Evolutionary conservation across 768 basidiomycete genomes (phyloP), one percentile per base, ranked within the genome.

Genomic region (Exidia glandulosa): DNA sequence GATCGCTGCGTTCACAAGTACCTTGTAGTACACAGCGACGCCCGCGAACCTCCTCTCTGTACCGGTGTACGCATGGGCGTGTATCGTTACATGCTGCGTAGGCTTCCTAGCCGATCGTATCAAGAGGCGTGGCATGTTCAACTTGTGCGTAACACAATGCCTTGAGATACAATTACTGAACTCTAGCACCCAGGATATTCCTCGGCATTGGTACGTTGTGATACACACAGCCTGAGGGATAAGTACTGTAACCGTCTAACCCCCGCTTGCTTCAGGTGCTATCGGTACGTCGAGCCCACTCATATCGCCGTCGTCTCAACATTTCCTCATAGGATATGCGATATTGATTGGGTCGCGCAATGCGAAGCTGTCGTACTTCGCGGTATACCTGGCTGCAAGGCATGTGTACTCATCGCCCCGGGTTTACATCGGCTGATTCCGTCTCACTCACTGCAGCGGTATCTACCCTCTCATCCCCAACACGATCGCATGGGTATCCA

Each of bases 391-490:
- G 65, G 86, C 87, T 9, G 81, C 87, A 55, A 81, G 80, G 84
- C 84, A 61, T 69, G 80, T 14, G 45, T 27, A 6, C 27, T 19
- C 10, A 45, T 3, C 41, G 25, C 25, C 23, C 9, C 25, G 47
- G 47, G 47, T 7, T n/a, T 7, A 27, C 48, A 9, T n/a, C n/a
- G n/a, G n/a, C n/a, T n/a, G n/a, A n/a, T n/a, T n/a, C n/a, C n/a
- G n/a, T n/a, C n/a, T n/a, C n/a, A n/a, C n/a, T n/a, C n/a, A n/a
- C n/a, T 32, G 16, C 58, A 83, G 84, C 63, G 88, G 88, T 9
- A 88, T 90, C 59, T 90, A 87, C 68, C 86, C 87, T 3, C 76
- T 82, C 32, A 83, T 89, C 63, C 84, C 84, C 13, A 85, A 85
- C 65, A 78, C 81, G 1, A 76, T 82, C 3, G 83, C 86, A 32